phyloP scores from a whole-genome alignment of 2,329 filamentous ascomycete species.

The Escovopsis sp. region DNA sequence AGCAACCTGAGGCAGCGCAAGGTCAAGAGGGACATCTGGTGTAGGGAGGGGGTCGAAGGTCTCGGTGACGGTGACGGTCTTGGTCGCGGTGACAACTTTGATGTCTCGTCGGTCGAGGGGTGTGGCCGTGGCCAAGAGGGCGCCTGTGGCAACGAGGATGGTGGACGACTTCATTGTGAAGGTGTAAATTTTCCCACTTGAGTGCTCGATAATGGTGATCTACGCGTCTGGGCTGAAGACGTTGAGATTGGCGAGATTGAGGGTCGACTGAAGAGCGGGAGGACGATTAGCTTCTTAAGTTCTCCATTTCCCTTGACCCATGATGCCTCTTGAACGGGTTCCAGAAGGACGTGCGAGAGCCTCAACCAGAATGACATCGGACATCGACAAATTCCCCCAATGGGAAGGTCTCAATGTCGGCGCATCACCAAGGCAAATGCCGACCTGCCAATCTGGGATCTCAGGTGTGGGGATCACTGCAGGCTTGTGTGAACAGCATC shows the following conservation, averaged over 20 bases:
- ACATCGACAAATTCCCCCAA: no score
- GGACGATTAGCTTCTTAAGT: constrained; percentile 2
- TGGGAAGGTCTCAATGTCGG: no score
- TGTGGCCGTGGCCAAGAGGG: constrained; percentile 28
- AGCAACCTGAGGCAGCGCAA: no score
- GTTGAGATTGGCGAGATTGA: not conserved
- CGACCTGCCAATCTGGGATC: not conserved
- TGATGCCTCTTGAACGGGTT: no score
- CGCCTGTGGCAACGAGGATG: constrained; percentile 28
- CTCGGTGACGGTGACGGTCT: constrained; percentile 28
- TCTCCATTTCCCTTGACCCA: not conserved
- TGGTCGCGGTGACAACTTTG: constrained; percentile 24
- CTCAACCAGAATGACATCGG: no score
- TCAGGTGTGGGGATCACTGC: not conserved
- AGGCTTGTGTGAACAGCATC: not conserved
- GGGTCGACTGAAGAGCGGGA: not conserved
- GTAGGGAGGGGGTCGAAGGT: constrained; percentile 2
- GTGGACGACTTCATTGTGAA: constrained; percentile 35
- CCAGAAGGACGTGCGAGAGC: no score
- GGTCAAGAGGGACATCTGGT: no score
- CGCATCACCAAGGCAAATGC: no score
- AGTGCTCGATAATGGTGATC: no score
- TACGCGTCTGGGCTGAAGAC: no score
- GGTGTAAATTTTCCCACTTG: no score
- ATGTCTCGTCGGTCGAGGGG: constrained; percentile 29